phyloP scores from a whole-genome alignment of 345 rosid genomes.

The Aquilaria yunnanensis region DNA sequence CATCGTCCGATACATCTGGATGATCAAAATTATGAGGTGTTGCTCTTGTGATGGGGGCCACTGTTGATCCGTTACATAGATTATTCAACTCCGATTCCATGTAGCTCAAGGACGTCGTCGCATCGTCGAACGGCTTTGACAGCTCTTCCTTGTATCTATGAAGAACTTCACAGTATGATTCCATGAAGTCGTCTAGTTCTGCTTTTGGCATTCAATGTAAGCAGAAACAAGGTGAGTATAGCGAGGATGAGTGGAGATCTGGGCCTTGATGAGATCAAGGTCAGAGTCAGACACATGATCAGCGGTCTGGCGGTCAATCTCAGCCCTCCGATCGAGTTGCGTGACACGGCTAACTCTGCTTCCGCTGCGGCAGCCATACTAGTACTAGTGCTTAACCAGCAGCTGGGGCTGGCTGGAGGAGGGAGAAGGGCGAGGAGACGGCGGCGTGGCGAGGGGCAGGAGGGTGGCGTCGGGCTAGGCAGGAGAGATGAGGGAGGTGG shows the following conservation, averaged over 20 bases:
- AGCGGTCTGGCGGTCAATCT: background rate
- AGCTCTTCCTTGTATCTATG: slow-evolving; percentile 55
- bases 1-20: slow-evolving; percentile 39
- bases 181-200: slow-evolving; percentile 70
- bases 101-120: slow-evolving; percentile 42
- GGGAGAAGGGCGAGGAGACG: no score
- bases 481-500: no score
- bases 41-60: background rate
- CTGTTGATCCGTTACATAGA: slow-evolving; percentile 39
- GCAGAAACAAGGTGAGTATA: slow-evolving; percentile 56
- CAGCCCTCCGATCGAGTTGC: slow-evolving; percentile 16
- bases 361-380: slow-evolving; percentile 16
- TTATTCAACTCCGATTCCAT: slow-evolving; percentile 52
- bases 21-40: no score
- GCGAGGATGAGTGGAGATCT: slow-evolving; percentile 58
- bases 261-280: slow-evolving; percentile 45
- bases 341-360: no score
- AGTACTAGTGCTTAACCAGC: background rate
- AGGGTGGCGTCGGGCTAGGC: no score
- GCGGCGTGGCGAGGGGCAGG: no score
- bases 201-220: slow-evolving; percentile 56
- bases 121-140: slow-evolving; percentile 56
- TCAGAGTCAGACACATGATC: slow-evolving; percentile 22
- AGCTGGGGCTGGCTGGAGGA: background rate
- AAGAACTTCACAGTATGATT: slow-evolving; percentile 54